Evolutionary conservation across 2,329 filamentous ascomycete genomes (phyloP).

Genomic region (Fusarium continuum): DNA sequence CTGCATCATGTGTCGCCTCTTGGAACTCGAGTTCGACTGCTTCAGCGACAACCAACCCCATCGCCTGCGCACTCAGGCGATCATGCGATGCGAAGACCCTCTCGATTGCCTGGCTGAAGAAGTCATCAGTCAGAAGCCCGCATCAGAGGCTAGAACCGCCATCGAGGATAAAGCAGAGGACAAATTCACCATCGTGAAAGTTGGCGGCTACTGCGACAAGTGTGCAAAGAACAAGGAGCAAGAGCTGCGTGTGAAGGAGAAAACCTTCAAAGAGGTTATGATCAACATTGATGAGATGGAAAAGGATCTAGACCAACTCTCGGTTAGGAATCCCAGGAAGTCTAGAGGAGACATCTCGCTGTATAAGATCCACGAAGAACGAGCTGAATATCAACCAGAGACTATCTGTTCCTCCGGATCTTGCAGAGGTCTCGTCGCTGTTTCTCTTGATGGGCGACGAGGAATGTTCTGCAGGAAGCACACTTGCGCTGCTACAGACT

Average conservation of each 20-base stretch:
- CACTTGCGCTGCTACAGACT: conserved; percentile 25
- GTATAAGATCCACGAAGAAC: neutral
- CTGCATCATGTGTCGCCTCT: conserved; percentile 11
- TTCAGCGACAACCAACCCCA: neutral
- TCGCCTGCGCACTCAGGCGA: neutral
- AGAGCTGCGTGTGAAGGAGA: neutral
- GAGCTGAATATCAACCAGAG: neutral
- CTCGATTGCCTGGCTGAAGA: neutral
- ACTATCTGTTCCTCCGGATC: conserved; percentile 10
- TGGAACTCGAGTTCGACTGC: conserved; percentile 21
- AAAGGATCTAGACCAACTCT: neutral
- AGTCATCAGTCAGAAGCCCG: neutral
- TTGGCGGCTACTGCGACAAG: neutral
- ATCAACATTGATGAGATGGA: neutral
- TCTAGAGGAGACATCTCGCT: neutral
- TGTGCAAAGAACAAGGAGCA: neutral
- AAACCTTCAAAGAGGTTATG: neutral
- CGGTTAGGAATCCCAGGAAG: fast-evolving
- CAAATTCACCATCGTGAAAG: neutral
- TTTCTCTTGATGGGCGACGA: neutral
- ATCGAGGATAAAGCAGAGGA: neutral
- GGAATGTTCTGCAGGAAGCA: conserved; percentile 33
- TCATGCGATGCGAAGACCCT: conserved; percentile 5
- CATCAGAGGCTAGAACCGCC: neutral
- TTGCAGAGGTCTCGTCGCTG: neutral